Conservation (phyloP, 2,329 filamentous ascomycete genomes). For the Aspergillus amoenus region DNA sequence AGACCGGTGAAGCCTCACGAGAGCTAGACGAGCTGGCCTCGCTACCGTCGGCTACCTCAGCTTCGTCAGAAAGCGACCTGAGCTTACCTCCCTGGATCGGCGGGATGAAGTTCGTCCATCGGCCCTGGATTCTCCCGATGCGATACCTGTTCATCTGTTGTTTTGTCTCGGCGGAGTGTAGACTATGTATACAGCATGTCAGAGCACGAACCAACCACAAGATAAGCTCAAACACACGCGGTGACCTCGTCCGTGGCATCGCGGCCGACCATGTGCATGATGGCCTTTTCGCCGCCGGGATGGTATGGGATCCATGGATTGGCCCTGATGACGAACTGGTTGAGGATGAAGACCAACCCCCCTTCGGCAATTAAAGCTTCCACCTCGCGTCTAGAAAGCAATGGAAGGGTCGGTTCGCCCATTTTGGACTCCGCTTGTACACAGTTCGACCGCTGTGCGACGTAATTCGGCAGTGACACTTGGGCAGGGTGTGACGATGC, state of each 20-base stretch:
- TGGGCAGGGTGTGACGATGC: background rate
- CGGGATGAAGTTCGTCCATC: constrained; percentile 81
- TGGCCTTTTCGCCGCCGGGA: constrained; percentile 84
- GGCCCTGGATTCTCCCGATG: constrained; percentile 75
- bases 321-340: background rate
- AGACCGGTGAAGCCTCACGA: background rate
- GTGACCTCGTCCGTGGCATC: constrained; percentile 93
- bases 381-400: background rate
- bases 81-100: constrained; percentile 76
- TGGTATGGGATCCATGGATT: constrained; percentile 70
- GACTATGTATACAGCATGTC: constrained; percentile 45
- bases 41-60: background rate
- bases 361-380: background rate
- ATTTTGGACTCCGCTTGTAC: background rate
- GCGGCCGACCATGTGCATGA: constrained; percentile 85
- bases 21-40: background rate
- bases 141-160: constrained; percentile 73
- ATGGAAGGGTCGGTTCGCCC: background rate
- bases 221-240: constrained; percentile 57
- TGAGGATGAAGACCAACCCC: background rate
- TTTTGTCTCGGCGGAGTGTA: constrained; percentile 78
- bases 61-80: background rate
- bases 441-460: background rate
- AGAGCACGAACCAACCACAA: background rate
- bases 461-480: background rate